Base-by-base conservation (phyloP, 2,329 filamentous ascomycete species). In the Arthrinium puccinioides region DNA sequence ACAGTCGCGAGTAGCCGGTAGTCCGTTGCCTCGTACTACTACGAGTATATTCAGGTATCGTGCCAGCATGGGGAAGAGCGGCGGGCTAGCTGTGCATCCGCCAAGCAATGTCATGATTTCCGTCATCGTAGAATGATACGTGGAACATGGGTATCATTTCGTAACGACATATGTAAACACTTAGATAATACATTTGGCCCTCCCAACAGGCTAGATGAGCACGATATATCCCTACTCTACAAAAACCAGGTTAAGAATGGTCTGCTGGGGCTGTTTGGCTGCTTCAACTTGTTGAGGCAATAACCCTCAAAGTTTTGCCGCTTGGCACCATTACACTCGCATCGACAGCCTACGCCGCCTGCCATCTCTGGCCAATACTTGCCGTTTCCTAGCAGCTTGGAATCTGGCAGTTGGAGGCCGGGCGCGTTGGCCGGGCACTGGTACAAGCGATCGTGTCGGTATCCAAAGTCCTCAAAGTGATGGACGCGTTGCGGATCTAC, bases 401-500 rank as follows among this genome's bases (percentile, higher is more conserved):
- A 61, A 9, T 48, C 51, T 7, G 49, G 50, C 2, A 64, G 50
- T 41, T 66, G 62, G 4, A 54, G 56, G 11, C 51, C 57, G 1
- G 54, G 55, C 18, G 61, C 56, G 41, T 66, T 66, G 29, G 54
- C 55, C 2, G 55, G 56, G 35, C 55, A 59, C 38, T 57, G 54
- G 35, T 47, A 56, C 30, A 58, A 40, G 3, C 46, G 46, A 32
- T 58, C 57, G 43, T 68, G 64, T 21, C 57, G 52, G 45, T 67
- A 68, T 21, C 63, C 63, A 37, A 67, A 57, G 43, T 67, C 64
- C 37, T 59, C 56, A 38, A 67, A 67, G 44, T 67, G 63, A 43
- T 67, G 64, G 15, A 67, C 56, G 38, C 61, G 53, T 9, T 54
- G 46, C 9, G 64, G 55, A 26, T 60, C 53, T 20, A 63, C 54